Conservation (phyloP, 345 rosid genomes). For the Gossypium anomalum region DNA sequence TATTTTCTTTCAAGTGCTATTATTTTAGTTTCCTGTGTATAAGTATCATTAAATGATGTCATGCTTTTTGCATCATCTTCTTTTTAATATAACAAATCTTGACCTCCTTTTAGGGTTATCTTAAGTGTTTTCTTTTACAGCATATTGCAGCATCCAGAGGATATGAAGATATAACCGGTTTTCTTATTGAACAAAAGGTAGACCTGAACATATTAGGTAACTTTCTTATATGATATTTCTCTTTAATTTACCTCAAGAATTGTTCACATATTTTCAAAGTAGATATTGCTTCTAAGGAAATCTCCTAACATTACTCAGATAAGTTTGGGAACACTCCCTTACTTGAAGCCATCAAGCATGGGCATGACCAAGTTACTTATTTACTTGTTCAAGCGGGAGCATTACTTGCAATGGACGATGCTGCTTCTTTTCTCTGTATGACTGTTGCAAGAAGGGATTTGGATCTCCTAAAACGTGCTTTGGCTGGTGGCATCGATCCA, state of each 20-base stretch:
- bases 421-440: slow-evolving; percentile 63
- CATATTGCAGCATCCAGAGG: slow-evolving; percentile 82
- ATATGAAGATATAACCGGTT: slow-evolving; percentile 50
- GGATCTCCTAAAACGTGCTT: slow-evolving; percentile 51
- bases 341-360: slow-evolving; percentile 73
- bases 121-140: slow-evolving; percentile 27
- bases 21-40: too few species aligned
- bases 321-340: slow-evolving; percentile 68
- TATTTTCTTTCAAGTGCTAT: too few species aligned
- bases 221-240: background rate
- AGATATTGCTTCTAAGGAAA: background rate
- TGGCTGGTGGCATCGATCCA: slow-evolving; percentile 58
- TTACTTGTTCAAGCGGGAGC: slow-evolving; percentile 63
- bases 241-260: background rate
- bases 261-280: background rate
- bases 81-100: too few species aligned
- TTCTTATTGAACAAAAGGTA: slow-evolving; percentile 59
- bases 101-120: background rate
- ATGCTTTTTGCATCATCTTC: too few species aligned
- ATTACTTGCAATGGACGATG: slow-evolving; percentile 43
- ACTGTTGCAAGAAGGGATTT: slow-evolving; percentile 52
- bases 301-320: slow-evolving; percentile 30
- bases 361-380: slow-evolving; percentile 56
- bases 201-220: slow-evolving; percentile 46
- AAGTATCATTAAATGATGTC: too few species aligned